Evolutionary conservation across 768 basidiomycete genomes (phyloP).

Genomic region (Serendipita sp.): DNA sequence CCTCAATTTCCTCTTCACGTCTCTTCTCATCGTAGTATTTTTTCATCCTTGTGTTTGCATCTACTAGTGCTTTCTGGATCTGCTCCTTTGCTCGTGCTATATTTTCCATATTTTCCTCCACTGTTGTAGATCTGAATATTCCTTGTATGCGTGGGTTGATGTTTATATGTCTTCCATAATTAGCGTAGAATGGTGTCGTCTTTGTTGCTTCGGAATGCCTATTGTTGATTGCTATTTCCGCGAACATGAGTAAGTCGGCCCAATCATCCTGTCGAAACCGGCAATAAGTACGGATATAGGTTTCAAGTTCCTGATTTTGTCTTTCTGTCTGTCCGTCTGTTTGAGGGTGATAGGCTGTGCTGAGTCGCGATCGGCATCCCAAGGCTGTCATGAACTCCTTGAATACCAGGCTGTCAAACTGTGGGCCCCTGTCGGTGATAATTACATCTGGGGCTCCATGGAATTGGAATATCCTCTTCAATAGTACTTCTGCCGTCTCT

Average conservation of each 20-base stretch:
- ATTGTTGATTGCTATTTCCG: constrained; percentile 30
- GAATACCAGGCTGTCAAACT: neutral
- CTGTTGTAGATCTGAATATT: too few species aligned
- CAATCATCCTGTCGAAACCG: constrained; percentile 30
- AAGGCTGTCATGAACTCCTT: constrained; percentile 15
- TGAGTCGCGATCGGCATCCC: constrained; percentile 15
- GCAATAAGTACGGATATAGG: constrained; percentile 23
- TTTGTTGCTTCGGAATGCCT: constrained; percentile 21
- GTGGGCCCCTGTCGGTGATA: neutral
- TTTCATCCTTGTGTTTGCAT: too few species aligned
- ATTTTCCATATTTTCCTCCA: too few species aligned
- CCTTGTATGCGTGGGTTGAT: too few species aligned
- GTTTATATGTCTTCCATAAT: constrained; percentile 19
- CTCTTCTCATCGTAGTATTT: too few species aligned
- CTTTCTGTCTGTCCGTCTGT: constrained; percentile 27
- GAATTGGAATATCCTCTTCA: neutral
- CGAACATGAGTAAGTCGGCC: constrained; percentile 25
- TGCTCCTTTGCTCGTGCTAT: too few species aligned
- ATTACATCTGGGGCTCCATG: constrained; percentile 7
- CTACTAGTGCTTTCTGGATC: too few species aligned
- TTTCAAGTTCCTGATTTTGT: constrained; percentile 25
- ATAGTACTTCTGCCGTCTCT: neutral
- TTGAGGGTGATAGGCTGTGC: constrained; percentile 31
- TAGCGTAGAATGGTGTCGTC: constrained; percentile 26
- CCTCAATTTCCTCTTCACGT: too few species aligned